phyloP scores from a whole-genome alignment of 805 yeast species.

The Candida koratica region DNA sequence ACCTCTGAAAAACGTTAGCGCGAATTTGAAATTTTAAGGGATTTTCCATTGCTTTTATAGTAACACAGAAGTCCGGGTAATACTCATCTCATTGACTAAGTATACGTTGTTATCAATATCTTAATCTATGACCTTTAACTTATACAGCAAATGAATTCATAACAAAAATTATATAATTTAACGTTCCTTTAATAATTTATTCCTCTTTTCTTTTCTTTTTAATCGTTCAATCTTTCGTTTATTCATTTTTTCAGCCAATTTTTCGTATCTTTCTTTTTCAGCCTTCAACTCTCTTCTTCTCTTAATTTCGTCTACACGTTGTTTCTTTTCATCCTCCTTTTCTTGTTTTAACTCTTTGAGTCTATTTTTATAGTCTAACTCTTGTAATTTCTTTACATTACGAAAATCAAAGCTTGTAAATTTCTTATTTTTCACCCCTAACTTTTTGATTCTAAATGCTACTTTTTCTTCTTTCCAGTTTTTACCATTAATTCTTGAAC shows the following conservation, averaged over 20 bases:
- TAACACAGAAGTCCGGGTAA: conserved; percentile 20
- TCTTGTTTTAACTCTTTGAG: conserved; percentile 74
- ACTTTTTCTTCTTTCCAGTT: conserved; percentile 67
- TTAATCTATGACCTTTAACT: no score
- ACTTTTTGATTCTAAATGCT: conserved; percentile 61
- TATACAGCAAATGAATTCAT: no score
- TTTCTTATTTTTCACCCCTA: conserved; percentile 47
- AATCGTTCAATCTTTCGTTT: conserved; percentile 87
- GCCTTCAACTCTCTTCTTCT: conserved; percentile 77
- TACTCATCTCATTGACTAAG: conserved; percentile 9
- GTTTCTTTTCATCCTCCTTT: conserved; percentile 57
- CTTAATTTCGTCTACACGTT: conserved; percentile 53
- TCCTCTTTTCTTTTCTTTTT: conserved; percentile 89
- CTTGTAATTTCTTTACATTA: conserved; percentile 61
- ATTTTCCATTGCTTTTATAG: conserved; percentile 17
- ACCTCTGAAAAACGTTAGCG: conserved; percentile 6
- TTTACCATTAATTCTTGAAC: conserved; percentile 59
- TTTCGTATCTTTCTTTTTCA: conserved; percentile 84
- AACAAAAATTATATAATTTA: no score
- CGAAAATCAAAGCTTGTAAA: conserved; percentile 59
- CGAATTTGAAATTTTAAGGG: conserved; percentile 11
- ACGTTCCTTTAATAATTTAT: conserved; percentile 89
- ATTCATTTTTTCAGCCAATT: conserved; percentile 82
- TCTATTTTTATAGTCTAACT: conserved; percentile 63
- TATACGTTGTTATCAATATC: no score